Evolutionary conservation across 179 eudicot genomes (phyloP), one percentile per base, ranked within the genome.

Genomic region (Silene vulgaris): DNA sequence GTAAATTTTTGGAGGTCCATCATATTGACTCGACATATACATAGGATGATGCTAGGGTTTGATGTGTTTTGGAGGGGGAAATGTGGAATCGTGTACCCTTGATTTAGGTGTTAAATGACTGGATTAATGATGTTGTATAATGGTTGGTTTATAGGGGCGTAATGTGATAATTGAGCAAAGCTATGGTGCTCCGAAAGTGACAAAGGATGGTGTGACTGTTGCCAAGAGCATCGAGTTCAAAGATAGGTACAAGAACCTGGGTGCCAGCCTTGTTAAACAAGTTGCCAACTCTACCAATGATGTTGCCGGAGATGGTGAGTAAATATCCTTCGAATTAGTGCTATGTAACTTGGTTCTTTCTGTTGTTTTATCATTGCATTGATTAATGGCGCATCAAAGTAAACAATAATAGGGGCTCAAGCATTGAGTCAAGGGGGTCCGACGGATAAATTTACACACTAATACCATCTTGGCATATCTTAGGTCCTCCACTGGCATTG

Each of bases 201-300:
- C 98, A 4, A 94, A 94, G 80, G 98, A 94, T 74, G 98, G 98
- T 78, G 98, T 94, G 2, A 90, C 98, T 1, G 96, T 94, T n/a
- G 97, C 98, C 57, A 92, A 86, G 84, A 91, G 96, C 73, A 89
- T 93, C 23, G 97, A 93, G 85, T 93, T 92, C 69, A 87, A 89
- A 76, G 97, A 94, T 78, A 92, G 82, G 82, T 87, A 87, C 45
- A 89, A 84, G 82, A 94, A 94, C 68, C 69, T 90, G 78, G 97
- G 98, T 82, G 98, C 98, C 30, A 92, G 97, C 80, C 90, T 93
- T 75, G 98, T 93, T 48, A 93, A 93, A 77, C 97, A 93, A 84
- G 98, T 93, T 80, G 98, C 98, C 23, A 93, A 93, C 78, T 96
- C 98, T 26, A 94, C 98, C 17, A 94, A 94, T 78, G 98, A 94